Evolutionary conservation across 2,329 filamentous ascomycete genomes (phyloP).

Genomic region (Pseudogymnoascus pannorum): DNA sequence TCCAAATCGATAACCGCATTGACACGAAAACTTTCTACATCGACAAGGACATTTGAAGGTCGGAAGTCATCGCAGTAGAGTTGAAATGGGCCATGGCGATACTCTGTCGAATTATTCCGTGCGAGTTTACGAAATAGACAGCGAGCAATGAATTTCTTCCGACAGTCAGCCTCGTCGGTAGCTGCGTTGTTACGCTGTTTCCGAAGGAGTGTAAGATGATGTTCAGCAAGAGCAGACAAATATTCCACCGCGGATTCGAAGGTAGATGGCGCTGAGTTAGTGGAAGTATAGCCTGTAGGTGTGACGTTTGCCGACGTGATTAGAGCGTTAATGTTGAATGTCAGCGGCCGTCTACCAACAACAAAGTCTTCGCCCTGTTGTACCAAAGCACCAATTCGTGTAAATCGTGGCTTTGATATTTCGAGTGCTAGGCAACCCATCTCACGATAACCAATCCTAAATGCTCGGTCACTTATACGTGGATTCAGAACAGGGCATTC

Average conservation of each 20-base stretch:
- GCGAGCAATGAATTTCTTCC: slow-evolving; percentile 30
- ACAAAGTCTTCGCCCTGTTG: slow-evolving; percentile 24
- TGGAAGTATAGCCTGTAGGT: slow-evolving; percentile 10
- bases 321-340: slow-evolving; percentile 37
- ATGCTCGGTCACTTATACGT: slow-evolving; percentile 28
- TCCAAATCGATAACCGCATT: slow-evolving; percentile 18
- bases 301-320: slow-evolving; percentile 20
- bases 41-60: slow-evolving; percentile 17
- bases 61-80: slow-evolving; percentile 18
- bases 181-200: slow-evolving; percentile 35
- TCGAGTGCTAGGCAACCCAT: slow-evolving; percentile 37
- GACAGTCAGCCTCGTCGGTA: slow-evolving; percentile 24
- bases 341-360: slow-evolving; percentile 32
- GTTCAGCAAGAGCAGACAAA: slow-evolving; percentile 33
- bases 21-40: slow-evolving; percentile 1
- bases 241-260: slow-evolving; percentile 32
- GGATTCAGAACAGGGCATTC: slow-evolving; percentile 30
- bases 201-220: slow-evolving; percentile 35
- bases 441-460: slow-evolving; percentile 33
- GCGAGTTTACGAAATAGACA: slow-evolving; percentile 29
- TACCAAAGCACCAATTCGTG: slow-evolving; percentile 33
- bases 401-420: slow-evolving; percentile 30
- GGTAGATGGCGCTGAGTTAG: slow-evolving; percentile 19
- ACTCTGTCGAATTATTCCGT: background rate
- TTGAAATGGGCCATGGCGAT: slow-evolving; percentile 14